Conservation (phyloP, 495 filamentous ascomycete genomes). For the Pseudevernia furfuracea region DNA sequence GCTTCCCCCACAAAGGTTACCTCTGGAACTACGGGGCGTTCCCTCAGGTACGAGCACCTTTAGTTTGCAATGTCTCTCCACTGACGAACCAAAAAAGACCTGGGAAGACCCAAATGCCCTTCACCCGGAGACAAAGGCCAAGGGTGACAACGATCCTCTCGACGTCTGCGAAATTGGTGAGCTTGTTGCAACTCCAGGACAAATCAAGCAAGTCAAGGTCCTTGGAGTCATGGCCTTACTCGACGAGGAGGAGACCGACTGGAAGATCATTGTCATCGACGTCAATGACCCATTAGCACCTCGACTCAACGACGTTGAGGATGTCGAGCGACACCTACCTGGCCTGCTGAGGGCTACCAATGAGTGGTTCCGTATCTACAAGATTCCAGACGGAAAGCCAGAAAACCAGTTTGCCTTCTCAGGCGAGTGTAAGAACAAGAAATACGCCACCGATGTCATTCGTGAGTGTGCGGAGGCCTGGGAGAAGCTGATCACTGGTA, state of each 20-base stretch:
- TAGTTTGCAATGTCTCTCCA: neutral
- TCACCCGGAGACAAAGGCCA: conserved; percentile 99
- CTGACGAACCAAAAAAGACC: conserved; percentile 50
- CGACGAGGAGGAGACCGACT: conserved; percentile 99
- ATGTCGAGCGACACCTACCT: conserved; percentile 96
- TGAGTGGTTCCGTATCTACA: conserved; percentile 99
- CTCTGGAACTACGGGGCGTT: conserved; percentile 99
- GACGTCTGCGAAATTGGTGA: conserved; percentile 99
- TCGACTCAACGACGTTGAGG: conserved; percentile 98
- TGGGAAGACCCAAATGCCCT: conserved; percentile 96
- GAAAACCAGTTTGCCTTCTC: conserved; percentile 99
- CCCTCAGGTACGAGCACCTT: conserved; percentile 63
- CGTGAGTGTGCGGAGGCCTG: conserved; percentile 94
- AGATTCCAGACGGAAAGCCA: conserved; percentile 99
- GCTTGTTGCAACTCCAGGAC: conserved; percentile 86
- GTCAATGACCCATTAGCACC: conserved; percentile 92
- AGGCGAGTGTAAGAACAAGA: conserved; percentile 99
- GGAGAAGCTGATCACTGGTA: conserved; percentile 90
- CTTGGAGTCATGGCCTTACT: conserved; percentile 98
- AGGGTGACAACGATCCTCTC: conserved; percentile 98
- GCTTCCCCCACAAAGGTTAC: conserved; percentile 99
- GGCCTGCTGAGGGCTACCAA: conserved; percentile 95
- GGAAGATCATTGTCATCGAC: conserved; percentile 99
- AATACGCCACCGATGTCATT: conserved; percentile 84
- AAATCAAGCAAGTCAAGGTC: conserved; percentile 99